Evolutionary conservation across 805 yeast species (phyloP).

Genomic region (Schwanniomyces occidentalis): DNA sequence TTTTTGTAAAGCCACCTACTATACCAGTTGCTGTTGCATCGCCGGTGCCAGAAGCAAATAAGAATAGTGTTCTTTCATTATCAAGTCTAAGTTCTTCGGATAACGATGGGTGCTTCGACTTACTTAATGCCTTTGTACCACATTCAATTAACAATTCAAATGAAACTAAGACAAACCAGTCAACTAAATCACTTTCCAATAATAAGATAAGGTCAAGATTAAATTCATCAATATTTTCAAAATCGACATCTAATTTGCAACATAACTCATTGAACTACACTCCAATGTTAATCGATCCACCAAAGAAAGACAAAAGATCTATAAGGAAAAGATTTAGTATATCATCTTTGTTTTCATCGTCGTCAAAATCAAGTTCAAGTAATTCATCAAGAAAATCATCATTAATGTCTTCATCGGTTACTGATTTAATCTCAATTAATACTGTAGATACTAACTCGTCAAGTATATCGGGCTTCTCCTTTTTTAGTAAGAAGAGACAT

Average conservation of each 20-base stretch:
- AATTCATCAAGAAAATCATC: slow-evolving; percentile 1
- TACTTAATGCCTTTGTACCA: slow-evolving; percentile 20
- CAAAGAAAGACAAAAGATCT: background rate
- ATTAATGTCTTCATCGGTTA: background rate
- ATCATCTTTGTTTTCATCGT: slow-evolving; percentile 8
- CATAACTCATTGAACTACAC: background rate
- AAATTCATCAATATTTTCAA: background rate
- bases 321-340: slow-evolving; percentile 7
- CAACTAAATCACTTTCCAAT: background rate
- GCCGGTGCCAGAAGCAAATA: slow-evolving; percentile 6
- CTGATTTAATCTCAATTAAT: slow-evolving; percentile 18
- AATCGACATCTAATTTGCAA: background rate
- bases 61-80: slow-evolving; percentile 9
- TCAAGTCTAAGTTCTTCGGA: slow-evolving; percentile 3
- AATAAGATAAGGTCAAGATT: background rate
- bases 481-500: slow-evolving; percentile 14
- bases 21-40: slow-evolving; percentile 18
- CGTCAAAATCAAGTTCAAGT: slow-evolving; percentile 3
- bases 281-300: slow-evolving; percentile 1
- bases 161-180: background rate
- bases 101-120: slow-evolving; percentile 24
- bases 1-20: slow-evolving; percentile 19
- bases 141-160: background rate
- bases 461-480: slow-evolving; percentile 24
- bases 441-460: slow-evolving; percentile 17